Evolutionary conservation across 169 alveolate species (phyloP).

Genomic region (Blepharisma undulans): DNA sequence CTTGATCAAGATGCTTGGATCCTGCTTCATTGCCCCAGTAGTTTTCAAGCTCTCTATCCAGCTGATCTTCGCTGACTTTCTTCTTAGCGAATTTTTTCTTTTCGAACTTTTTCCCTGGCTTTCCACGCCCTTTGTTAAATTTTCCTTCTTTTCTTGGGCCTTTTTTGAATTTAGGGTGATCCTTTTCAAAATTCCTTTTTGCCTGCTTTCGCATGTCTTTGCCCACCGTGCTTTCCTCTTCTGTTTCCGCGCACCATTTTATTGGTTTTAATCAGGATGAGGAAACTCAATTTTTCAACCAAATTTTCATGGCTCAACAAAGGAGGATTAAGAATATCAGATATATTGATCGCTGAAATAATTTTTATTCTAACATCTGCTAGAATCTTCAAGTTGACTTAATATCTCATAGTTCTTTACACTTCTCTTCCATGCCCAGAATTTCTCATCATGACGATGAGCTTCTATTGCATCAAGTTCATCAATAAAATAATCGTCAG

Average conservation of each 20-base stretch:
- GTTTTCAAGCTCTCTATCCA: slow-evolving; percentile 27
- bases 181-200: neutral
- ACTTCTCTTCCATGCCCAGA: slow-evolving; percentile 98
- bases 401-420: slow-evolving; percentile 98
- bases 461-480: slow-evolving; percentile 99
- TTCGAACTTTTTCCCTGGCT: neutral
- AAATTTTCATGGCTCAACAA: slow-evolving; percentile 98
- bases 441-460: slow-evolving; percentile 93
- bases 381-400: slow-evolving; percentile 95
- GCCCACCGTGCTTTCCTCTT: neutral
- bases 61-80: slow-evolving; percentile 8
- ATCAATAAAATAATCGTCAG: slow-evolving; percentile 98
- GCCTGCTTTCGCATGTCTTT: neutral
- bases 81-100: neutral
- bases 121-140: neutral
- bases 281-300: slow-evolving; percentile 99
- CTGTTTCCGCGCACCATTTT: neutral
- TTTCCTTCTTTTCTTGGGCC: neutral
- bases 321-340: slow-evolving; percentile 99
- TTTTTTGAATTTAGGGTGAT: neutral
- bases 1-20: slow-evolving; percentile 25
- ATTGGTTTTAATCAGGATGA: slow-evolving; percentile 90
- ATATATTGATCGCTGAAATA: slow-evolving; percentile 99
- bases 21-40: slow-evolving; percentile 42
- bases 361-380: slow-evolving; percentile 90